Evolutionary conservation across 73 alveolate species (phyloP), one percentile per base, ranked within the genome.

Genomic region (Paramecium primaurelia): DNA sequence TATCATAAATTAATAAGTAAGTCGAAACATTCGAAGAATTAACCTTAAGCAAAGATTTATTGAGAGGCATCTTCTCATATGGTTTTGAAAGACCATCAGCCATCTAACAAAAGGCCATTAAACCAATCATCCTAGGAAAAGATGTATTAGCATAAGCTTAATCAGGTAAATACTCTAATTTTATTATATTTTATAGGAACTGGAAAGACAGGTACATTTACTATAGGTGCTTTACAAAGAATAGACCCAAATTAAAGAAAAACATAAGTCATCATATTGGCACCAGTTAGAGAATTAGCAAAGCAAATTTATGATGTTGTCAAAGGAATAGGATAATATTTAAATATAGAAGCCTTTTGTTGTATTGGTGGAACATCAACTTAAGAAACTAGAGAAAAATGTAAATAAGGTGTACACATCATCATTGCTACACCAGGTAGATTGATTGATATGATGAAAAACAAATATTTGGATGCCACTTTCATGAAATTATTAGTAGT

Each of bases 261-360:
- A 92, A 93, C 97, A 60, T 98, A 99, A 96, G 99, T 99, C 36
- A 95, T 99, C 92, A 94, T 99, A 34, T 97, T 99, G 75, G 99
- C 99, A 60, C 99, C 99, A 49, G 98, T 99, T 30, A 95, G 99
- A 92, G 99, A 99, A 95, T 98, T 97, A 26, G 99, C 99, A 59
- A 93, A 94, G 71, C 96, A 97, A 88, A 96, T 95, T 71, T 80
- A 73, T 47, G 77, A 94, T 69, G 97, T 96, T 38, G 93, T 96
- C 77, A 88, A 94, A 80, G 87, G 86, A 68, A 88, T 96, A 60
- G 98, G 98, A 25, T 95, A 98, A 95, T 97, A 73, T 96, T 86
- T 93, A 90, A 84, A 91, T 69, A 95, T 98, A 18, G 96, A 97
- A 86, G 97, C 97, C 44, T 94, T 96, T 88, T 97, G 99, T 38